Evolutionary conservation across 148 eudicot genomes (phyloP).

Genomic region (Suaeda aralocaspica): DNA sequence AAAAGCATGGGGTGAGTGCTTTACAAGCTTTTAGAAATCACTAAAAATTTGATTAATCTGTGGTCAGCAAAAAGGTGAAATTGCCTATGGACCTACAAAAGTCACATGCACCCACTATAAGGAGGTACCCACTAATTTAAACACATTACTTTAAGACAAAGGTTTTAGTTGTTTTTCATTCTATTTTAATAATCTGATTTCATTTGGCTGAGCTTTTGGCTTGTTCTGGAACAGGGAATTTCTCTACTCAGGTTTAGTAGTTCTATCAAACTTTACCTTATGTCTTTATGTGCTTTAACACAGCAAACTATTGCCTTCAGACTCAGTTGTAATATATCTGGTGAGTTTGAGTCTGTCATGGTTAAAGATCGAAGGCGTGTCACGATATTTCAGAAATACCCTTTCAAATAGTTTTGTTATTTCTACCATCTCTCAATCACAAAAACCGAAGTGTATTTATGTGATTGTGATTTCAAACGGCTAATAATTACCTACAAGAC

Average conservation of each 20-base stretch:
- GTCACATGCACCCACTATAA: constrained; percentile 34
- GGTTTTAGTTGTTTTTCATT: constrained; percentile 20
- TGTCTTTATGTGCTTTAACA: constrained; percentile 2
- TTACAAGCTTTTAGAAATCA: constrained; percentile 20
- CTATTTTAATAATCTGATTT: neutral
- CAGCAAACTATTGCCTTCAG: neutral
- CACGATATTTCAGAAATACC: neutral
- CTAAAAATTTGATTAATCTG: constrained; percentile 14
- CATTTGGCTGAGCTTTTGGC: constrained; percentile 16
- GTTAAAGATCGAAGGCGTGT: neutral
- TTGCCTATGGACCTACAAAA: constrained; percentile 25
- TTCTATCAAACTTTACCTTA: neutral
- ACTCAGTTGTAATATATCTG: neutral
- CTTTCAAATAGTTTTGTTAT: too few species aligned
- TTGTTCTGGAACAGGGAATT: constrained; percentile 23
- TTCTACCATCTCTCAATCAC: too few species aligned
- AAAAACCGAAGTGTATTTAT: too few species aligned
- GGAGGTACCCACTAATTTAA: constrained; percentile 7
- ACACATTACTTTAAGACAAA: constrained; percentile 28
- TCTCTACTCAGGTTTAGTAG: constrained; percentile 10
- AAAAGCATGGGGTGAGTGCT: constrained; percentile 30
- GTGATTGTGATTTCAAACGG: too few species aligned
- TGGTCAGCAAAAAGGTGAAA: constrained; percentile 24
- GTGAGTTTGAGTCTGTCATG: too few species aligned
- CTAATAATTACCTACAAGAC: too few species aligned